Percentiles rank a stretch among this genome's conserved stretches.
Evolutionary conservation across 345 rosid species (phyloP).

Genomic region (Bruguiera sexangula): DNA sequence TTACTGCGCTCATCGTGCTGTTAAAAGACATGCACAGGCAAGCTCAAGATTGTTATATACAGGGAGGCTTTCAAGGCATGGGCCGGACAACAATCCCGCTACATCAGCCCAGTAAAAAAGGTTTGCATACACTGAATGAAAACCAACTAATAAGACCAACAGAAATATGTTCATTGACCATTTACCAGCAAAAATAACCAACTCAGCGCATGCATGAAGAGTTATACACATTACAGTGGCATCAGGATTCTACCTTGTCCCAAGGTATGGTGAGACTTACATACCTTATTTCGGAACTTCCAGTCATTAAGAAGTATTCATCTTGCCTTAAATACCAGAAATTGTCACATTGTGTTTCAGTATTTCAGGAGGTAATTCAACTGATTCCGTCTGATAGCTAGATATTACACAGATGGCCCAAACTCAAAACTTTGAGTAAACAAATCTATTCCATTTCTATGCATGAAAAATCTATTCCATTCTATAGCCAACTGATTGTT

Average conservation of each 20-base stretch:
- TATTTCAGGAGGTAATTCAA: no score
- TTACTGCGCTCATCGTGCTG: constrained; percentile 82
- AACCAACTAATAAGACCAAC: constrained; percentile 34
- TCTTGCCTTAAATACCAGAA: neutral
- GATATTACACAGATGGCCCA: no score
- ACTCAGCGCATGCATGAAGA: constrained; percentile 2
- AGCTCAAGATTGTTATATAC: constrained; percentile 70
- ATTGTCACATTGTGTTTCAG: no score
- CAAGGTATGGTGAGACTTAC: neutral
- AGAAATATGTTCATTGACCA: constrained; percentile 7
- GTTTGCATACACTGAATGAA: constrained; percentile 43
- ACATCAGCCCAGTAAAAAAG: constrained; percentile 50
- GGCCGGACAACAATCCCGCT: constrained; percentile 45
- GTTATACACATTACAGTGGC: neutral
- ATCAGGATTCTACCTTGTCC: neutral
- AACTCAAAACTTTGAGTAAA: no score
- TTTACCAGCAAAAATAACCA: constrained; percentile 14
- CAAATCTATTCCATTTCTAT: no score
- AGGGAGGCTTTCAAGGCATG: constrained; percentile 49
- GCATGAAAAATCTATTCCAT: no score
- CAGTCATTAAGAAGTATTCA: constrained; percentile 8
- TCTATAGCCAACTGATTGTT: no score
- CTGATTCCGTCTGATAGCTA: no score
- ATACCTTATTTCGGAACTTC: neutral
- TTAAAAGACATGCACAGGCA: constrained; percentile 81